Conservation (phyloP, 2,329 filamentous ascomycete species). For the Gaeumannomyces sp. region DNA sequence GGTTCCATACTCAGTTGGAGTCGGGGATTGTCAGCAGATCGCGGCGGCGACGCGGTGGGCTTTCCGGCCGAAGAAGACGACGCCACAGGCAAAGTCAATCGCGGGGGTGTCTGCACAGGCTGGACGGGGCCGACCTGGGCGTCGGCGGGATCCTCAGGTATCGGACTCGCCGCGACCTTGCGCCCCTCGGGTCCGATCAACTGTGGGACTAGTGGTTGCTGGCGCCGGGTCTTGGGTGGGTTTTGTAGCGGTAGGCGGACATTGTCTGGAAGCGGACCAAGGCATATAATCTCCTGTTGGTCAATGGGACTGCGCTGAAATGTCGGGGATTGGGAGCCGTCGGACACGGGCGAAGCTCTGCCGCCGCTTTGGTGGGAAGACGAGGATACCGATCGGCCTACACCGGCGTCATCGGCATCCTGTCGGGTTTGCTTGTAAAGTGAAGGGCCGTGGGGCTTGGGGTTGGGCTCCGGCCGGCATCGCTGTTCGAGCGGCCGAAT, state of each 20-base stretch:
- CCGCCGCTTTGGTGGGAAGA: neutral
- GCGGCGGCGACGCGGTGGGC: slow-evolving; percentile 4
- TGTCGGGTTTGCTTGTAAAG: neutral
- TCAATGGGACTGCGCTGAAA: slow-evolving; percentile 46
- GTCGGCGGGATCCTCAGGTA: neutral
- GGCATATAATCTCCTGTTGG: slow-evolving; percentile 44
- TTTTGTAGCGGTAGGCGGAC: slow-evolving; percentile 31
- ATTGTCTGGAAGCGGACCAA: slow-evolving; percentile 48
- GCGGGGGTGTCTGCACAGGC: neutral
- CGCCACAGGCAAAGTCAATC: neutral
- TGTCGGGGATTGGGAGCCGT: slow-evolving; percentile 21
- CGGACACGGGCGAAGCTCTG: slow-evolving; percentile 19
- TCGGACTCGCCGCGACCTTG: neutral
- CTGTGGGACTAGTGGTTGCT: neutral
- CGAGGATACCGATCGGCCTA: slow-evolving; percentile 25
- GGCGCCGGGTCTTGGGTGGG: slow-evolving; percentile 22
- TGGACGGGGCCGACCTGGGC: neutral
- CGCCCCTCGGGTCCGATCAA: slow-evolving; percentile 21
- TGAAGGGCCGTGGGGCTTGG: slow-evolving; percentile 7
- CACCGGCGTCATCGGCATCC: neutral
- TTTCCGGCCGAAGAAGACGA: neutral
- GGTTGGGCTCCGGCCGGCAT: slow-evolving; percentile 12
- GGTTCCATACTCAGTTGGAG: slow-evolving; percentile 2
- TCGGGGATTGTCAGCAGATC: neutral
- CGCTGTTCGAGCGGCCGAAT: slow-evolving; percentile 18